Evolutionary conservation across 768 basidiomycete genomes (phyloP), one percentile per base, ranked within the genome.

Genomic region (Suillus lakei): DNA sequence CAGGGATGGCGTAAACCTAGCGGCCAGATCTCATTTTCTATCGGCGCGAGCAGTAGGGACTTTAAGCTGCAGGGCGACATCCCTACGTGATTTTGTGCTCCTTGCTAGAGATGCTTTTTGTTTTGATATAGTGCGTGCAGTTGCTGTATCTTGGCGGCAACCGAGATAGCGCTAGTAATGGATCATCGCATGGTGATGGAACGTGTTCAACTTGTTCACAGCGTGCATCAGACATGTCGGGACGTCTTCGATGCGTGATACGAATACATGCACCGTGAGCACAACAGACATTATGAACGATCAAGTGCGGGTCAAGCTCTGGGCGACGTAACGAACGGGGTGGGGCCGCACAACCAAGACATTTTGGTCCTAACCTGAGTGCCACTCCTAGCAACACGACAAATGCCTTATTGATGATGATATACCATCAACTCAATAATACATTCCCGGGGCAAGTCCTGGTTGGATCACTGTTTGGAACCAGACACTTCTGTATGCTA

Each of bases 121-220:
- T n/a, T n/a, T n/a, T n/a, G n/a, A n/a, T n/a, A n/a, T 71, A 92
- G 91, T 64, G 92, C 96, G 80, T 90, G 97, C 76, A 73, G 96
- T 56, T 98, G 98, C 95, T 97, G 97, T 51, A 18, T 28, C 4
- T 51, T 28, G 50, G 50, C 1, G n/a, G n/a, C 44, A 12, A n/a
- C 12, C 44, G n/a, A 48, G 8, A 18, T 53, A 30, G 15, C 28
- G 51, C 28, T 10, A n/a, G n/a, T n/a, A n/a, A n/a, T n/a, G n/a
- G n/a, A n/a, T n/a, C n/a, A n/a, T n/a, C n/a, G n/a, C n/a, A n/a
- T n/a, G n/a, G n/a, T n/a, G n/a, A n/a, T n/a, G n/a, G n/a, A n/a
- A n/a, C n/a, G n/a, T n/a, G n/a, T n/a, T n/a, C n/a, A n/a, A n/a
- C n/a, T n/a, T n/a, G n/a, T n/a, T n/a, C n/a, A n/a, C n/a, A n/a